Evolutionary conservation across 129 eudicot species (phyloP).

Genomic region (Sambucus nigra): DNA sequence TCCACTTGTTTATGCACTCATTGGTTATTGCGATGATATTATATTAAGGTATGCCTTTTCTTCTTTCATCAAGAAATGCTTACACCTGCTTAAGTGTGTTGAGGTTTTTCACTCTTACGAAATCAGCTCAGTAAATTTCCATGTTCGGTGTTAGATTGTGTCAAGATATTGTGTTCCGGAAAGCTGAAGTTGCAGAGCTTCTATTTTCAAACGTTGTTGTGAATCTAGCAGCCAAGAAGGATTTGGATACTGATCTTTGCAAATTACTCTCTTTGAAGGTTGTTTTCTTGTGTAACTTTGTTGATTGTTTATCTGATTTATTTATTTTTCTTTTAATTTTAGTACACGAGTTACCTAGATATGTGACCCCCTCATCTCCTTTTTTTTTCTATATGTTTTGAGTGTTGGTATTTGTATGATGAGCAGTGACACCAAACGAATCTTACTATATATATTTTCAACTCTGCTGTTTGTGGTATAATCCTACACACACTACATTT

Average conservation of each 20-base stretch:
- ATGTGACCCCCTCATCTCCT: neutral
- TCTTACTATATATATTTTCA: neutral
- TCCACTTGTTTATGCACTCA: conserved; percentile 74
- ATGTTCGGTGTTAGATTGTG: conserved; percentile 47
- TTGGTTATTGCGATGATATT: conserved; percentile 68
- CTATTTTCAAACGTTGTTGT: conserved; percentile 68
- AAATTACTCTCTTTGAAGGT: conserved; percentile 73
- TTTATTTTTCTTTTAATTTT: neutral
- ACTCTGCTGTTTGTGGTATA: neutral
- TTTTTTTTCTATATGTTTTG: neutral
- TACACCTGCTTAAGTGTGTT: conserved; percentile 3
- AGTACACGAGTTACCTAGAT: neutral
- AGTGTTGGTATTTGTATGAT: neutral
- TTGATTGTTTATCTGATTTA: neutral
- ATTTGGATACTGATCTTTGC: conserved; percentile 62
- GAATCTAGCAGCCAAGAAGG: conserved; percentile 65
- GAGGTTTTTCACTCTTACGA: neutral
- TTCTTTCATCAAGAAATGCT: conserved; percentile 8
- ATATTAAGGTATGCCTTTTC: conserved; percentile 55
- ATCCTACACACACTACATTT: too few species aligned
- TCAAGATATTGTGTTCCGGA: conserved; percentile 80
- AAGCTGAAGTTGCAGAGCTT: conserved; percentile 97
- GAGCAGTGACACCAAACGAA: neutral
- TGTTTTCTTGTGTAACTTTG: conserved; percentile 6
- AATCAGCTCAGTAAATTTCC: neutral